Conservation (phyloP, 1,284 basidiomycete genomes). For the Cryptococcus sp. region DNA sequence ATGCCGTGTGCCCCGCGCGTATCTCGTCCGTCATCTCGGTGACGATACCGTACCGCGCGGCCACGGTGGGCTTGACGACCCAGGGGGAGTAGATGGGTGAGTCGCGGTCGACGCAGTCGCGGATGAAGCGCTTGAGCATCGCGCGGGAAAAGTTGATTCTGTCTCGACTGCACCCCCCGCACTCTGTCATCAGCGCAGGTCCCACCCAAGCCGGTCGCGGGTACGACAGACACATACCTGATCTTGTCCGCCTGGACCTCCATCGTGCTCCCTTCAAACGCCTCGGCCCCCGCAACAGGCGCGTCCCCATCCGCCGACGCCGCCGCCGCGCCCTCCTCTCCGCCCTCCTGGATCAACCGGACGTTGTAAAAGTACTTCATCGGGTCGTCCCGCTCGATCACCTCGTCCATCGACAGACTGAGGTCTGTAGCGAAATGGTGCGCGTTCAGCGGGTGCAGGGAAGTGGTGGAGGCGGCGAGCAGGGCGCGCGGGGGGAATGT, state of each 20-base stretch:
- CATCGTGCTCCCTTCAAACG: slow-evolving; percentile 58
- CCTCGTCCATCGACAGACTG: slow-evolving; percentile 67
- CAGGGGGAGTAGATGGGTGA: slow-evolving; percentile 89
- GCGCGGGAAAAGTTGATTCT: slow-evolving; percentile 93
- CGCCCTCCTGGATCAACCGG: slow-evolving; percentile 58
- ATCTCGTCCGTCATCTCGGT: slow-evolving; percentile 79
- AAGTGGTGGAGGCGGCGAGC: slow-evolving; percentile 43
- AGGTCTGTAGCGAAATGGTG: slow-evolving; percentile 72
- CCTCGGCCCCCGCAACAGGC: not conserved
- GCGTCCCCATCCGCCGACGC: slow-evolving; percentile 39
- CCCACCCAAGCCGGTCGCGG: not conserved
- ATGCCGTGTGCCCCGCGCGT: slow-evolving; percentile 68
- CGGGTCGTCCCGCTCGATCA: slow-evolving; percentile 71
- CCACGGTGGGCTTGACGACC: slow-evolving; percentile 83
- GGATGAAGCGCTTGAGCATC: slow-evolving; percentile 90
- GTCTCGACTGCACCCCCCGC: slow-evolving; percentile 67
- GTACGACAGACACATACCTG: slow-evolving; percentile 59
- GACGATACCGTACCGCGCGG: slow-evolving; percentile 75
- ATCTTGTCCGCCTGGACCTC: slow-evolving; percentile 75
- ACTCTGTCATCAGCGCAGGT: not conserved
- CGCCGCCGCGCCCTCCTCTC: slow-evolving; percentile 20
- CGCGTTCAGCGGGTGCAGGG: slow-evolving; percentile 15
- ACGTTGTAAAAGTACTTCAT: slow-evolving; percentile 81
- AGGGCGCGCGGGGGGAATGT: slow-evolving; percentile 57
- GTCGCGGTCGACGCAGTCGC: slow-evolving; percentile 88